Base-by-base conservation (phyloP, 306 rosid genomes). In the Lablab purpureus region DNA sequence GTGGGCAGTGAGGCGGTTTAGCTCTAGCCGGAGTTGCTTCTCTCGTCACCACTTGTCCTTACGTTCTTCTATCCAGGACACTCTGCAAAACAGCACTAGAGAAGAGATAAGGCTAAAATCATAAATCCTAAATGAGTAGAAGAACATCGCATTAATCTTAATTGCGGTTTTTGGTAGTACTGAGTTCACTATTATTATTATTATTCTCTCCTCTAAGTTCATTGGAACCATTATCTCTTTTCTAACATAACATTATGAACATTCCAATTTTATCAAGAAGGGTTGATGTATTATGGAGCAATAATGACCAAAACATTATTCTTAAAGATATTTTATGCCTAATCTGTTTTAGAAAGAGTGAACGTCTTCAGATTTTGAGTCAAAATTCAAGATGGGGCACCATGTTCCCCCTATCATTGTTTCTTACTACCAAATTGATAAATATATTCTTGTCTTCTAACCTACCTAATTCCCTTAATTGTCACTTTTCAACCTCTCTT, bases 91-190 rank as follows among this genome's bases (percentile, higher is more conserved):
- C 30, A 64, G 8, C n/a, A 36, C 76, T 28, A 28, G 27, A n/a
- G 67, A 71, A 45, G 51, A 70, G 49, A 34, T 67, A 34, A 79
- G 62, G 47, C 30, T 46, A 40, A 56, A 62, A 54, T 55, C 49
- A 43, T 12, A 43, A 43, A 43, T 3, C 14, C 49, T 40, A 40
- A 40, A 40, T 40, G 2, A 40, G 45, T 40, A 10, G 45, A n/a
- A n/a, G n/a, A 43, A 43, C 49, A 43, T 11, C 15, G 0, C 49
- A 11, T 0, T 1, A 7, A 43, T 12, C 0, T 43, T 43, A 4
- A 11, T 10, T 43, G 3, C 1, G 15, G 0, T 43, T 12, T 43
- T 12, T 12, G 1, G 1, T 43, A 1, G 49, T 12, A 43, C 7
- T 2, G 49, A 43, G 15, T 12, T 43, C 1, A 12, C n/a, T n/a